Evolutionary conservation across 1,284 basidiomycete species (phyloP), one percentile per base, ranked within the genome.

Genomic region (Trichosporon ovoides): DNA sequence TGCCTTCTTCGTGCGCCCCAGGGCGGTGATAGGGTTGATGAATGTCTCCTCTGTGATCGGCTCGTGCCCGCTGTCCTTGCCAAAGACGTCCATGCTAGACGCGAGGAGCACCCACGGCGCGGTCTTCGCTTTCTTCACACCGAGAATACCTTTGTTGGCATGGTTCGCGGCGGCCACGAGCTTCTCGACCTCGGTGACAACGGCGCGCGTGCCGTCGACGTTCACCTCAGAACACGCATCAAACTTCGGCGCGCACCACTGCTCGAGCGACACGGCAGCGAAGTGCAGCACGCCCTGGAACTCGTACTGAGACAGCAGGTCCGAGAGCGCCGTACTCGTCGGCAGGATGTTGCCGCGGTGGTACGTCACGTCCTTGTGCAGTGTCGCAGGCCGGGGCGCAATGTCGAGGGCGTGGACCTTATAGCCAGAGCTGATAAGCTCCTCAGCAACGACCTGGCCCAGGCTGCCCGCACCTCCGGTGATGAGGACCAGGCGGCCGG

Each of bases 231-330:
- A 49, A 55, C 75, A 77, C 28, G 68, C 69, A 1, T 62, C 65
- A 18, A 65, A 58, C 52, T 73, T 70, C 10, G 69, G 60, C 11
- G 62, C 58, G 50, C 75, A 77, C 73, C 72, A 74, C 5, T 63
- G 55, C 12, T 73, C 68, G 19, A 74, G 64, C 9, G 68, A 66
- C 12, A 77, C 61, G 28, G 65, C 71, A 1, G 72, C 75, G 38
- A 78, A 70, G 60, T 78, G 71, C 13, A 78, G 60, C 18, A 78
- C 62, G 7, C 76, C 76, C 35, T 65, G 61, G 35, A 69, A 71
- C 37, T 36, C 36, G 20, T 55, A 28, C 16, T 38, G 35, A 1
- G 9, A 18, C 7, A 68, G 60, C 6, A 65, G 55, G 31, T 65
- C 56, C 5, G 64, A 57, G 19, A 49, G 56, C 43, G 34, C 64